Conservation (phyloP, 2,329 filamentous ascomycete genomes). For the Tolypocladium inflatum region DNA sequence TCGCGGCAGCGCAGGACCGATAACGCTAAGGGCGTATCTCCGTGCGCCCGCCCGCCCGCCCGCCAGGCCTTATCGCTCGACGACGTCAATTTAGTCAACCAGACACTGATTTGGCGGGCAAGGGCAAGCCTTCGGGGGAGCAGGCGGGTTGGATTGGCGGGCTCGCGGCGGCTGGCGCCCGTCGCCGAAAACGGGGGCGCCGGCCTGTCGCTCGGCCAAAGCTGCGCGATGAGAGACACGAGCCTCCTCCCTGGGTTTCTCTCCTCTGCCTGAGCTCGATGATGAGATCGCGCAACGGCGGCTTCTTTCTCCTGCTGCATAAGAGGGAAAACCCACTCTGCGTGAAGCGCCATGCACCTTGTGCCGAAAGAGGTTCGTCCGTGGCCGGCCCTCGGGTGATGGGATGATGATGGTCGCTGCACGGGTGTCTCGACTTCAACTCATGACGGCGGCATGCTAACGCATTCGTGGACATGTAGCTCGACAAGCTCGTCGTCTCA, state of each 20-base stretch:
- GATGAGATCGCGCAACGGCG: neutral
- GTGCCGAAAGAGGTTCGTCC: constrained; percentile 37
- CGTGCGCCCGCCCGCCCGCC: neutral
- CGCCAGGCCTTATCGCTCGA: neutral
- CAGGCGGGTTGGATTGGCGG: neutral
- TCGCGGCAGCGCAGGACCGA: neutral
- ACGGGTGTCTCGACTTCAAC: neutral
- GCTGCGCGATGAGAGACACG: neutral
- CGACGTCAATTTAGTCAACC: neutral
- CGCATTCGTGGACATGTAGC: constrained; percentile 38
- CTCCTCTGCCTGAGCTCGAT: neutral
- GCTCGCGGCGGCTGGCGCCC: neutral
- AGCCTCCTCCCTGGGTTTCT: neutral
- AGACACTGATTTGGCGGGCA: neutral
- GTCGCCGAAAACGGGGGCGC: neutral
- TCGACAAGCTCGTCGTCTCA: constrained; percentile 92
- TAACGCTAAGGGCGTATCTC: neutral
- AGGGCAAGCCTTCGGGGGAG: neutral
- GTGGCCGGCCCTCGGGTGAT: too few species aligned
- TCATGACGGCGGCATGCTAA: neutral
- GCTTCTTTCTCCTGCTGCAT: neutral
- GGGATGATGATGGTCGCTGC: neutral
- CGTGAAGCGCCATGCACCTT: constrained; percentile 29
- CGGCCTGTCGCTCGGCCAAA: neutral
- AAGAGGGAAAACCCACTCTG: neutral